phyloP scores from a whole-genome alignment of 2,329 filamentous ascomycete genomes.

The Penicillium palitans region DNA sequence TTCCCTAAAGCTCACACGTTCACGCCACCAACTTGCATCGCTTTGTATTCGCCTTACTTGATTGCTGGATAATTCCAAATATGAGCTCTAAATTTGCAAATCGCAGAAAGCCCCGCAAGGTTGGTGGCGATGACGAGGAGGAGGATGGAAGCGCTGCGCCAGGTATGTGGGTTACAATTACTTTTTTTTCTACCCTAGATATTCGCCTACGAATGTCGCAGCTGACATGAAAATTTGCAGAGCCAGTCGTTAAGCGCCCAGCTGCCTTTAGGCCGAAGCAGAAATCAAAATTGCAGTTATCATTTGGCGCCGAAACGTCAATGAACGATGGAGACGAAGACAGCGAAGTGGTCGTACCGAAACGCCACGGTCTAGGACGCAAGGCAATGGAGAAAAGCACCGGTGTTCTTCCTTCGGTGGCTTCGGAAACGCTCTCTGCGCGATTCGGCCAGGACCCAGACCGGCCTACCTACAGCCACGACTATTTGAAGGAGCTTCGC shows the following conservation, averaged over 20 bases:
- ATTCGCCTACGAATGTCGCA: background rate
- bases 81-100: constrained; percentile 61
- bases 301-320: constrained; percentile 67
- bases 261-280: constrained; percentile 58
- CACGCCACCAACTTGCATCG: constrained; percentile 13
- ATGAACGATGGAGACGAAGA: constrained; percentile 57
- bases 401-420: constrained; percentile 55
- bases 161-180: constrained; percentile 43
- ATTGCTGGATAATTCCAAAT: background rate
- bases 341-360: constrained; percentile 59
- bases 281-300: constrained; percentile 72
- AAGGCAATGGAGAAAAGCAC: constrained; percentile 68
- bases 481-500: constrained; percentile 81
- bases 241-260: constrained; percentile 58
- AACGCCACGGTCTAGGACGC: constrained; percentile 59
- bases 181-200: constrained; percentile 26
- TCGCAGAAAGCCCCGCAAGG: constrained; percentile 71
- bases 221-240: constrained; percentile 40
- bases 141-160: constrained; percentile 25
- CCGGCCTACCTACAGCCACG: constrained; percentile 78
- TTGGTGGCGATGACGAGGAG: constrained; percentile 68
- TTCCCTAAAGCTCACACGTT: background rate
- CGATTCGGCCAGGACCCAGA: constrained; percentile 65
- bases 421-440: constrained; percentile 56
- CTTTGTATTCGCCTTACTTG: background rate